phyloP scores from a whole-genome alignment of 768 basidiomycete genomes.

The Termitomyces titanicus region DNA sequence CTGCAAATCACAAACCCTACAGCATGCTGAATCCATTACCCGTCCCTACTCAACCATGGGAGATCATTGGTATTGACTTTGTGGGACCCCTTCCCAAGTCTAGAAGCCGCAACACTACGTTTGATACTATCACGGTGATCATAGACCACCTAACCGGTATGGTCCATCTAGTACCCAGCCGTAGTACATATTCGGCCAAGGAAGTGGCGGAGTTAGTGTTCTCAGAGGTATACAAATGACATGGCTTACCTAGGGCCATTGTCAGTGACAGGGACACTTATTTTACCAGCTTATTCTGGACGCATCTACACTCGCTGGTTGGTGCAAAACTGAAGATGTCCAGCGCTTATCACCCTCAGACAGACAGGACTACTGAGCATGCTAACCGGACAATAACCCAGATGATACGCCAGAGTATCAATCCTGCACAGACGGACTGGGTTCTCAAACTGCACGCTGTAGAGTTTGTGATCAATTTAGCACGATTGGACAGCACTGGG shows the following conservation, averaged over 20 bases:
- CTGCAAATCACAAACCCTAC: neutral
- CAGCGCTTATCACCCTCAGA: neutral
- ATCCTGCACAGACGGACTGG: neutral
- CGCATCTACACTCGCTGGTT: neutral
- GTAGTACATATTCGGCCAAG: neutral
- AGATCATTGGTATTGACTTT: slow-evolving; percentile 22
- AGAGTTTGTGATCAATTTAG: neutral
- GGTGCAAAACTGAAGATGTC: neutral
- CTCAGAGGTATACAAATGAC: neutral
- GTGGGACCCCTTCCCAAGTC: neutral
- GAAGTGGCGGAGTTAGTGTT: neutral
- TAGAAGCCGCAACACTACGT: neutral
- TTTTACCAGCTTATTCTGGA: neutral
- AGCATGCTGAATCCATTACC: slow-evolving; percentile 16
- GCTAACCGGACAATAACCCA: neutral
- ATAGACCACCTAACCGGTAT: neutral
- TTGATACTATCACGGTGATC: neutral
- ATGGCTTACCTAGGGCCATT: neutral
- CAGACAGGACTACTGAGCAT: neutral
- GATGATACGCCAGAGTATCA: neutral
- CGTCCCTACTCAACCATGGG: slow-evolving; percentile 20
- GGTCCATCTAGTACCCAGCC: neutral
- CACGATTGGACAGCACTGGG: neutral
- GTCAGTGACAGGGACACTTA: neutral
- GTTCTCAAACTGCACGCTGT: neutral